Base-by-base conservation (phyloP, 2,329 filamentous ascomycete genomes). In the Talaromyces piceae region DNA sequence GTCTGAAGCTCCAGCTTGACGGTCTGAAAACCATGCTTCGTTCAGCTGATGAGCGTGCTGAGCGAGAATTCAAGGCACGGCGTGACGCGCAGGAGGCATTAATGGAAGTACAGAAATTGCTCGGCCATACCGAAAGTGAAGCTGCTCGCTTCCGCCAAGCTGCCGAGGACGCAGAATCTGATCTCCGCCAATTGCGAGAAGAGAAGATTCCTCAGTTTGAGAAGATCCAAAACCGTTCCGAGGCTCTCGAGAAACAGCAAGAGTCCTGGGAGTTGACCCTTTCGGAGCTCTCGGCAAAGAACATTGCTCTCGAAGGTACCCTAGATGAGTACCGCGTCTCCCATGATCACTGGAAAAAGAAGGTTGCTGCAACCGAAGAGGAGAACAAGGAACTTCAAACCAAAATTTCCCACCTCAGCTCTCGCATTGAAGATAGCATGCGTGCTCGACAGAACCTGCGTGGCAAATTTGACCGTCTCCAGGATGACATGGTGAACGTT, bases 371-470 rank as follows among this genome's bases (percentile, higher is more conserved):
- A 27, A 75, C 75, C 44, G 77, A 76, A 57, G 68, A 71, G 41
- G 78, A 81, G 57, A 90, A 88, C 59, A 88, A 86, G 66, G 84
- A 86, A 57, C 75, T 96, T 51, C 83, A 84, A 59, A 83, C 81
- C 63, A 83, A 84, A 26, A 81, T 95, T 52, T 81, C 84, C 55
- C 84, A 83, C 20, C 77, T 95, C 50, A 82, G 84, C 55, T 80
- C 80, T 43, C 90, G 95, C 64, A 81, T 93, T 39, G 84, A 93
- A 62, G 91, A 95, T 71, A 91, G 89, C 62, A 83, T 91, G 63
- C 83, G 86, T 56, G 80, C 94, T 53, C 85, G 90, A 52, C 88
- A 95, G 65, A 83, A 79, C 54, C 91, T 94, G 80, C 85, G 89
- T 58, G 76, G 77, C 65, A 95, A 93, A 69, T 87, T 96, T 62